Percentiles rank a stretch among this genome's conserved stretches.
Evolutionary conservation across 768 basidiomycete species (phyloP).

Genomic region (Chalciporus pseudorubinellus): DNA sequence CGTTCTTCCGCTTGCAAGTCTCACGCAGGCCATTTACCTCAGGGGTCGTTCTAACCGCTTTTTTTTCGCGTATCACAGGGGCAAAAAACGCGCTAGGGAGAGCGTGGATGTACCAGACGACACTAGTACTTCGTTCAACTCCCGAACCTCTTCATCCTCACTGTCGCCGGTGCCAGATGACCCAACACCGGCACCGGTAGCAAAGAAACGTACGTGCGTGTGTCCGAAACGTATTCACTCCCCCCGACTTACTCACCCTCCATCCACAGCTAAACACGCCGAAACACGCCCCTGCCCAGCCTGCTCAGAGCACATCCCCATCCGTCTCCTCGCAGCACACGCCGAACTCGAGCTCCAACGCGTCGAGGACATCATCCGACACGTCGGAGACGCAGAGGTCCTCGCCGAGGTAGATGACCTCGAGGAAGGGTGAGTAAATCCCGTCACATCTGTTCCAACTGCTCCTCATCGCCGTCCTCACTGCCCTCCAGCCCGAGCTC

Average conservation of each 20-base stretch:
- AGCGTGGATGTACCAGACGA: conserved; percentile 9
- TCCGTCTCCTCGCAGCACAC: conserved; percentile 68
- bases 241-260: not conserved
- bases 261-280: conserved; percentile 58
- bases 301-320: conserved; percentile 68
- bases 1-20: conserved; percentile 9
- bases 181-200: conserved; percentile 27
- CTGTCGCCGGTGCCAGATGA: conserved; percentile 35
- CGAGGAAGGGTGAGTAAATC: conserved; percentile 51
- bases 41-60: not conserved
- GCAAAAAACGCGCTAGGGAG: conserved; percentile 50
- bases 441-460: conserved; percentile 15
- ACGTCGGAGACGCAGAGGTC: conserved; percentile 59
- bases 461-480: conserved; percentile 27
- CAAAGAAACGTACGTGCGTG: conserved; percentile 49
- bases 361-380: conserved; percentile 62
- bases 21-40: not conserved
- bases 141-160: conserved; percentile 32
- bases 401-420: conserved; percentile 47
- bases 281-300: conserved; percentile 76
- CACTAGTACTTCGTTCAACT: not conserved
- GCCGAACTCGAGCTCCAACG: conserved; percentile 64
- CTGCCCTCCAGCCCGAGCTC: conserved; percentile 11
- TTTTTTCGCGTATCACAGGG: conserved; percentile 26
- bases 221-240: not conserved